Conservation (phyloP, 768 basidiomycete genomes). For the Rhodotorula graminis region DNA sequence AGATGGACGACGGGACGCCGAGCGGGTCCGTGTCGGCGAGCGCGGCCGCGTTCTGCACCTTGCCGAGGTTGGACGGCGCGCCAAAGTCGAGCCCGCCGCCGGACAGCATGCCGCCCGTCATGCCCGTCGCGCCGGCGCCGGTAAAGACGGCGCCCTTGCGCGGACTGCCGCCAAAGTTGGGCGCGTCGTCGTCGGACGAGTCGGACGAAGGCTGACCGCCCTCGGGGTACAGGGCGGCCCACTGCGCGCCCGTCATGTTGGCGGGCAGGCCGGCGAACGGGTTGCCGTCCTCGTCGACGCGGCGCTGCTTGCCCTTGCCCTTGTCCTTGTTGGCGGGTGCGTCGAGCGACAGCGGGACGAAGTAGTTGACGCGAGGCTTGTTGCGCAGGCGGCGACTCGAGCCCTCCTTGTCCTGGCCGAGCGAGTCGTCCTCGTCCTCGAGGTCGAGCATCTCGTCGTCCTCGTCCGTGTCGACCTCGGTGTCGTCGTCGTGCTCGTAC, state of each 20-base stretch:
- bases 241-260: slow-evolving; percentile 35
- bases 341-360: slow-evolving; percentile 20
- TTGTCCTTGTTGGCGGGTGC: slow-evolving; percentile 11
- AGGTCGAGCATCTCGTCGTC: slow-evolving; percentile 28
- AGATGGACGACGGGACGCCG: slow-evolving; percentile 85
- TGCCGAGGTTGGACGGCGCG: slow-evolving; percentile 41
- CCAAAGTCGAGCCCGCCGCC: slow-evolving; percentile 39
- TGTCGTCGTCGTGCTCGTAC: slow-evolving; percentile 14
- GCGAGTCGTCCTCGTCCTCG: slow-evolving; percentile 10
- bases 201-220: slow-evolving; percentile 22
- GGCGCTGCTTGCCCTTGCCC: slow-evolving; percentile 21
- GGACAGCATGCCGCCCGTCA: slow-evolving; percentile 33
- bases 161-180: slow-evolving; percentile 20
- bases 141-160: slow-evolving; percentile 34
- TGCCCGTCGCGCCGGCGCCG: slow-evolving; percentile 26
- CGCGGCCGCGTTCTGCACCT: slow-evolving; percentile 33
- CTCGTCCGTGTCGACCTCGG: slow-evolving; percentile 10
- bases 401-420: slow-evolving; percentile 4
- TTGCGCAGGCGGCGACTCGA: slow-evolving; percentile 19
- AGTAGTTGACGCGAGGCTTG: slow-evolving; percentile 39
- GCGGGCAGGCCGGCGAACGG: slow-evolving; percentile 34
- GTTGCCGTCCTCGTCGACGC: slow-evolving; percentile 29
- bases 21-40: slow-evolving; percentile 92
- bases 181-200: slow-evolving; percentile 40
- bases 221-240: slow-evolving; percentile 36